These are phyloP conservation scores for Fusarium sp. DNA, from an alignment of 2,329 filamentous ascomycete genomes.

Conservation along the genomic window DNA sequence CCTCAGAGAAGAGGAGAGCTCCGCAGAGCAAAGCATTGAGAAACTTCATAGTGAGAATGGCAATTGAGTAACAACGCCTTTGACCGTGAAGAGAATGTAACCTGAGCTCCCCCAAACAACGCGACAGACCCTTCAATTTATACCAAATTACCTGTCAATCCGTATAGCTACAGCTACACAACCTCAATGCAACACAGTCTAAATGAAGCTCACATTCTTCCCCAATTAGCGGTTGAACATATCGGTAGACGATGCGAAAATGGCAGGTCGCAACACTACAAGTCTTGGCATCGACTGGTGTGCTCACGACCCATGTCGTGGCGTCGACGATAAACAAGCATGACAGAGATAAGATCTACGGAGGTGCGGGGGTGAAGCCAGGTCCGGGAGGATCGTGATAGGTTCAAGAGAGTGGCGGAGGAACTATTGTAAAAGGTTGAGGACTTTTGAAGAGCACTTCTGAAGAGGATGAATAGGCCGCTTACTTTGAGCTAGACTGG, in stretches of 20 bases:
- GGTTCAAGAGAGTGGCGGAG: constrained; percentile 26
- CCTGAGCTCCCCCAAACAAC: not conserved
- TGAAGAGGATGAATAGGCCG: constrained; percentile 1
- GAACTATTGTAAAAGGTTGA: constrained; percentile 38
- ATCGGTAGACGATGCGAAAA: constrained; percentile 35
- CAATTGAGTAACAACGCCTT: not conserved
- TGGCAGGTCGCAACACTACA: constrained; percentile 40
- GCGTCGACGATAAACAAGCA: constrained; percentile 9
- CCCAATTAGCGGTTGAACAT: constrained; percentile 16
- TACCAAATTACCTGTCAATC: constrained; percentile 4
- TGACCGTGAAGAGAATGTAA: not conserved
- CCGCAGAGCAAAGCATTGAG: constrained; percentile 38
- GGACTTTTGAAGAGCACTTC: constrained; percentile 33
- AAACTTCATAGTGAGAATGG: constrained; percentile 39
- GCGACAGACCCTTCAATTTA: constrained; percentile 23
- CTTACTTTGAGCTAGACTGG: constrained; percentile 9
- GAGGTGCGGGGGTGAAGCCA: constrained; percentile 19
- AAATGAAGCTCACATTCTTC: constrained; percentile 7
- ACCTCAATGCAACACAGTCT: constrained; percentile 1
- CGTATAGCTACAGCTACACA: constrained; percentile 13
- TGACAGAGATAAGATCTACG: constrained; percentile 30
- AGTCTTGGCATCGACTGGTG: constrained; percentile 39
- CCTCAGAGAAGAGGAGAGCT: constrained; percentile 38
- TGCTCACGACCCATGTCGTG: constrained; percentile 25
- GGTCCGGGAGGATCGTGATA: constrained; percentile 31